Percentiles rank a stretch among this genome's conserved stretches.
phyloP scores from a whole-genome alignment of 768 basidiomycete species.

The Tulasnella calospora region DNA sequence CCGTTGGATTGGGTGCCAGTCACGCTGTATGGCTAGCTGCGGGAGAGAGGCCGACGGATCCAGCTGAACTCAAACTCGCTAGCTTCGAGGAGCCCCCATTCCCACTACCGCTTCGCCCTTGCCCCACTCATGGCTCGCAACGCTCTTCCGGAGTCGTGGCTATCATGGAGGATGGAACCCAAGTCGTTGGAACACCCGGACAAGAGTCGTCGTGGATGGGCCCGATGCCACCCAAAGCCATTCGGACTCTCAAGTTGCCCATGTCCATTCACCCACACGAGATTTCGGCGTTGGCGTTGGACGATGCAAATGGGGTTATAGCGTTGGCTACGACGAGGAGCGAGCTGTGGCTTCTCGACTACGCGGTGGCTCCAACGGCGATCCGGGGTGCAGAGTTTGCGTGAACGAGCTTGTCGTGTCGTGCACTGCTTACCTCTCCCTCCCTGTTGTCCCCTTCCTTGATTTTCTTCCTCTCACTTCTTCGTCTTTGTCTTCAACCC shows the following conservation, averaged over 20 bases:
- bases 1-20: constrained; percentile 22
- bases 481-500: background rate
- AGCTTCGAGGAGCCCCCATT: constrained; percentile 19
- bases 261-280: constrained; percentile 21
- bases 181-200: background rate
- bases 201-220: background rate
- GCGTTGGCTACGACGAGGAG: constrained; percentile 14
- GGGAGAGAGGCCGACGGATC: background rate
- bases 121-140: background rate
- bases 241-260: constrained; percentile 23
- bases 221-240: constrained; percentile 5
- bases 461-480: background rate
- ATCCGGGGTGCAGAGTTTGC: constrained; percentile 13
- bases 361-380: background rate
- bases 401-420: background rate
- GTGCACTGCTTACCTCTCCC: background rate
- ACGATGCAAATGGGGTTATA: constrained; percentile 19
- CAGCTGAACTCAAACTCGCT: constrained; percentile 23
- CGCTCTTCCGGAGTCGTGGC: background rate
- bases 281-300: constrained; percentile 22
- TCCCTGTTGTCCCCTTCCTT: background rate
- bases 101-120: constrained; percentile 7
- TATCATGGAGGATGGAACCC: background rate
- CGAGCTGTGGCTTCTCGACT: constrained; percentile 24
- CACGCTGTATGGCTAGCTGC: constrained; percentile 23